Percentiles rank a stretch among this genome's conserved stretches.
Evolutionary conservation across 2,329 filamentous ascomycete genomes (phyloP).

Genomic region (Colletotrichum musicola): DNA sequence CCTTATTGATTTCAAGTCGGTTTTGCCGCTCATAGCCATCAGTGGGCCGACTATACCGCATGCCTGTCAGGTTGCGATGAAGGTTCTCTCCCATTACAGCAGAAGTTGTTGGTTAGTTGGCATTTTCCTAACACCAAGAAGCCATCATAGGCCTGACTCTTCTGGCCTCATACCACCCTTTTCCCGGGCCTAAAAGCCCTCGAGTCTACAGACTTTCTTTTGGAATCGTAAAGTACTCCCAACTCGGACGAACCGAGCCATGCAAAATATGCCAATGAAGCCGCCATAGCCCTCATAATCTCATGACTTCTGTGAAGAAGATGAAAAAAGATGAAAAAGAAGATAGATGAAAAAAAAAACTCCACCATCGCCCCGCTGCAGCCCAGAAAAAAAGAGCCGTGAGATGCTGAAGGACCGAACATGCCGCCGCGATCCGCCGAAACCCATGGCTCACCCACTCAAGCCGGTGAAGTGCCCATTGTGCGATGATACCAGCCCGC

Average conservation of each 20-base stretch:
- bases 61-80: no score
- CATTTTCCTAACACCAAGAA: no score
- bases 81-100: no score
- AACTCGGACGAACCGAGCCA: neutral
- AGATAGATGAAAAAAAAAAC: conserved; percentile 23
- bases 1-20: no score
- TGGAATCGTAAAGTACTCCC: neutral
- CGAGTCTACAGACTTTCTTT: no score
- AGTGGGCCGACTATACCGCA: no score
- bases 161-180: no score
- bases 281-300: conserved; percentile 17
- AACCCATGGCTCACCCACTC: neutral
- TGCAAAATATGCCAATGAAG: neutral
- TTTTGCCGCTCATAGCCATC: no score
- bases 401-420: conserved; percentile 8
- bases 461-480: conserved; percentile 25
- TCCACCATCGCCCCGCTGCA: conserved; percentile 32
- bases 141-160: no score
- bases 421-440: conserved; percentile 1
- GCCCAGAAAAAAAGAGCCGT: neutral
- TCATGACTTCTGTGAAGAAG: conserved; percentile 19
- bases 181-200: no score
- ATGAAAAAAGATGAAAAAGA: neutral
- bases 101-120: no score
- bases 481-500: conserved; percentile 28